Evolutionary conservation across 495 filamentous ascomycete genomes (phyloP), one percentile per base, ranked within the genome.

Genomic region (Podospora pseudocomata): DNA sequence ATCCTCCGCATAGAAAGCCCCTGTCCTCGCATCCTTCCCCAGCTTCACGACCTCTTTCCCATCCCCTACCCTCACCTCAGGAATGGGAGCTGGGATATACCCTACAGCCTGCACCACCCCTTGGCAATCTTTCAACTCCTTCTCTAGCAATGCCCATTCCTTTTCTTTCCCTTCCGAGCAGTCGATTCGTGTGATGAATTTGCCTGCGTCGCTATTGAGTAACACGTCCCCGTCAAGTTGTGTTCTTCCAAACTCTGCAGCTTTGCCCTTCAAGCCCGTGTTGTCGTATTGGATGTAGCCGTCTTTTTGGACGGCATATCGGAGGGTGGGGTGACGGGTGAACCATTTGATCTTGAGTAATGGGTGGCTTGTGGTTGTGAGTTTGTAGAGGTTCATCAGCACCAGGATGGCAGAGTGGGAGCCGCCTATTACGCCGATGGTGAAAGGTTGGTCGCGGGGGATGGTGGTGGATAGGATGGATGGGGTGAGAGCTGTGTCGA

Each of bases 151-250:
- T 23, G 66, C 32, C 55, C 23, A 18, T 56, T 67, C 64, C 18
- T 20, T 26, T 30, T 72, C 67, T 15, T 30, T 16, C 11, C 54
- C 30, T 9, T 61, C 66, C 2, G 26, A 39, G 61, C 19, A 58
- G 44, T 70, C 68, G 2, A 68, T 26, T 20, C 71, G 62, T 26
- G 67, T 73, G 65, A 88, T 81, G 60, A 86, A 83, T n/a, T 84
- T 76, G 59, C 73, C 83, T 3, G 83, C 85, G 4, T 80, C 80
- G 20, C 80, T 79, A 55, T 82, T 79, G 0, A 78, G 76, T 27
- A 82, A 74, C 65, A 70, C 68, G 28, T 71, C 68, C 44, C 74
- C 79, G 11, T 79, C 76, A 64, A 82, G 73, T 60, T 67, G 59
- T 3, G 53, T 15, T 5, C 58, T 49, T 9, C 65, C 69, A 58